Percentiles rank a stretch among this genome's conserved stretches.
Evolutionary conservation across 2,329 filamentous ascomycete genomes (phyloP).

Genomic region (Clonostachys chloroleuca): DNA sequence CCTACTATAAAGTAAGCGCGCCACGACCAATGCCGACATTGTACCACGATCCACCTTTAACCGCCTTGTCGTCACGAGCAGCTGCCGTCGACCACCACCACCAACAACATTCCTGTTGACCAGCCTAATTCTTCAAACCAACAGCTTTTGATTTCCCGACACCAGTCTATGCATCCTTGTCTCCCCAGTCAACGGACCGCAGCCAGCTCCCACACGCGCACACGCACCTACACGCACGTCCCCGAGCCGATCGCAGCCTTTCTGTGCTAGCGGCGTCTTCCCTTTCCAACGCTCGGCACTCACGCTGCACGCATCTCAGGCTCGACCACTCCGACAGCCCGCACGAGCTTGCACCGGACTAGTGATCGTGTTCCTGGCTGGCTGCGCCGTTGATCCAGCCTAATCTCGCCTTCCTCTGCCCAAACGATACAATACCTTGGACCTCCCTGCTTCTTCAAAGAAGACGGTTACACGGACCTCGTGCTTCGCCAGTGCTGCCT

Average conservation of each 20-base stretch:
- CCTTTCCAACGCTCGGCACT: no score
- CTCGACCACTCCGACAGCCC: no score
- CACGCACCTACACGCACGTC: not conserved
- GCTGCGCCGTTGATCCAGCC: no score
- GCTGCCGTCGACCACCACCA: not conserved
- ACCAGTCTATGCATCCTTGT: not conserved
- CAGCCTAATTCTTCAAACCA: slow-evolving; percentile 1
- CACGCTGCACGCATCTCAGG: no score
- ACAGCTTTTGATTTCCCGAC: not conserved
- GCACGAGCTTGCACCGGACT: no score
- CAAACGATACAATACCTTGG: not conserved
- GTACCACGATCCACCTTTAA: slow-evolving; percentile 9
- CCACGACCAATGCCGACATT: no score
- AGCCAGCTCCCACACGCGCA: slow-evolving; percentile 2
- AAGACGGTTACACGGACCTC: not conserved
- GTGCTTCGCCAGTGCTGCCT: not conserved
- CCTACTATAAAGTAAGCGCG: no score
- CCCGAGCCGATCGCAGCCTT: no score
- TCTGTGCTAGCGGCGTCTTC: no score
- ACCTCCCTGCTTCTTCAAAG: not conserved
- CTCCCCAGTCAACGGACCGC: not conserved
- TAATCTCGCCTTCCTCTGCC: no score
- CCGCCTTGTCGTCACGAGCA: slow-evolving; percentile 6
- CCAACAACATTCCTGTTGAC: not conserved
- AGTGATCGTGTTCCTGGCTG: no score